Conservation (phyloP, 495 filamentous ascomycete genomes). For the Glarea lozoyensis region DNA sequence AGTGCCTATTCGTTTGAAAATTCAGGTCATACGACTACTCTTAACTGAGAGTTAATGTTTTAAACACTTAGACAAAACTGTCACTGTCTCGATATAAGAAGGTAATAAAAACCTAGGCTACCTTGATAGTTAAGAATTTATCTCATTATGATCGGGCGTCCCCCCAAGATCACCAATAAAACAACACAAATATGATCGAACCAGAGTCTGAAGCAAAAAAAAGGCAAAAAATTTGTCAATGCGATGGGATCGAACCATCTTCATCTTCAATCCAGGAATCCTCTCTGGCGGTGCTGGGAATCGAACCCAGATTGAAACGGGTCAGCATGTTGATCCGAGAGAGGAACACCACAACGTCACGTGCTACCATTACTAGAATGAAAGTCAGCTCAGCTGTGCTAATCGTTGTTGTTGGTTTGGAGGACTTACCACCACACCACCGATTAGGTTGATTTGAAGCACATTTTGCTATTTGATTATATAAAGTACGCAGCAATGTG, state of each 20-base stretch:
- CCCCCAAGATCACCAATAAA: too few relatives aligned
- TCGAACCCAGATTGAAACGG: constrained; percentile 36
- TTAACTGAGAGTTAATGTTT: too few relatives aligned
- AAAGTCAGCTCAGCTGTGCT: neutral
- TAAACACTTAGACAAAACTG: too few relatives aligned
- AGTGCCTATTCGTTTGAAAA: too few relatives aligned
- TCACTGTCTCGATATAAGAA: too few relatives aligned
- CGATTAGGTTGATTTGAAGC: constrained; percentile 1
- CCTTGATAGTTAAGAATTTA: too few relatives aligned
- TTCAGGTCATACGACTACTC: too few relatives aligned
- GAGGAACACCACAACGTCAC: constrained; percentile 19
- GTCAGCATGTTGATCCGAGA: constrained; percentile 6
- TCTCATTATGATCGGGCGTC: too few relatives aligned
- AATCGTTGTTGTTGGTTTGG: neutral
- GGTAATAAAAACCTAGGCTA: too few relatives aligned
- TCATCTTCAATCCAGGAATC: constrained; percentile 13
- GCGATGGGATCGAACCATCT: constrained; percentile 14
- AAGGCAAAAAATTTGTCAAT: constrained; percentile 7
- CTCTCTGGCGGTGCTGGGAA: constrained; percentile 30
- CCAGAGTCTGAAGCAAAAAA: too few relatives aligned
- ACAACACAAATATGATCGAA: too few relatives aligned
- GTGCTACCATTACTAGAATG: constrained; percentile 21
- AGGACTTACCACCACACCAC: constrained; percentile 19
- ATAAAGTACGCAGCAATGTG: too few relatives aligned
- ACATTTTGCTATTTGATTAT: constrained; percentile 4